Evolutionary conservation across 2,329 filamentous ascomycete species (phyloP).

Genomic region (Dothiorella sarmentorum): DNA sequence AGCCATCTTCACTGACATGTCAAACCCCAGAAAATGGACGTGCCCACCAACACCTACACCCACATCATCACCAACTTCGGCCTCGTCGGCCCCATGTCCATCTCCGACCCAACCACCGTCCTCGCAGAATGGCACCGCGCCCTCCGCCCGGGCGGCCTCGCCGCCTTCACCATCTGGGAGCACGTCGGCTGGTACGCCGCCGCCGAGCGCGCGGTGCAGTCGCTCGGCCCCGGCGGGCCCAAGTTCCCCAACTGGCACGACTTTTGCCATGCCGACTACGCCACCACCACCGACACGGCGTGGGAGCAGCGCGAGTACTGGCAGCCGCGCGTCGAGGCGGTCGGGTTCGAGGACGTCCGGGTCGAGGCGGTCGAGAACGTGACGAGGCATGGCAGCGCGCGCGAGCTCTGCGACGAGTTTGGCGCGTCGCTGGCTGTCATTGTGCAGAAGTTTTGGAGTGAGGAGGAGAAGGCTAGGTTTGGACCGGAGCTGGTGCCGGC

Average conservation of each 20-base stretch:
- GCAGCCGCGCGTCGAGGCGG: neutral
- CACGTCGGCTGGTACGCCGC: slow-evolving; percentile 6
- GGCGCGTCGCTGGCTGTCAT: neutral
- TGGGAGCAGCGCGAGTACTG: slow-evolving; percentile 10
- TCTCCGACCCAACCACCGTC: slow-evolving; percentile 42
- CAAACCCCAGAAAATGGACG: neutral
- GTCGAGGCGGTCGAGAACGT: neutral
- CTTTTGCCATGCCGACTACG: neutral
- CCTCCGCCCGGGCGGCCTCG: slow-evolving; percentile 57
- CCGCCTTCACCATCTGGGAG: slow-evolving; percentile 51
- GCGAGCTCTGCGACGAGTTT: neutral
- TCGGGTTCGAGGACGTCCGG: slow-evolving; percentile 7
- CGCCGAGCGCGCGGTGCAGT: neutral
- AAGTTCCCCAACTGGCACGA: neutral
- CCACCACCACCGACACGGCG: neutral
- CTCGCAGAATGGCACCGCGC: slow-evolving; percentile 29
- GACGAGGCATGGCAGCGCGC: neutral
- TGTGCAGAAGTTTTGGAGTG: slow-evolving; percentile 6
- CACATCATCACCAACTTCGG: slow-evolving; percentile 46
- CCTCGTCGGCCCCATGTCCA: slow-evolving; percentile 47
- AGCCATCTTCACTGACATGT: slow-evolving; percentile 23
- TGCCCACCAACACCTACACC: slow-evolving; percentile 12
- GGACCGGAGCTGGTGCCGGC: neutral
- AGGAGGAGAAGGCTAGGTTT: slow-evolving; percentile 16
- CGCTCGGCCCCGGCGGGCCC: neutral